phyloP scores from a whole-genome alignment of 352 stramenopile species.

The Phytopythium cucurbitacearum region DNA sequence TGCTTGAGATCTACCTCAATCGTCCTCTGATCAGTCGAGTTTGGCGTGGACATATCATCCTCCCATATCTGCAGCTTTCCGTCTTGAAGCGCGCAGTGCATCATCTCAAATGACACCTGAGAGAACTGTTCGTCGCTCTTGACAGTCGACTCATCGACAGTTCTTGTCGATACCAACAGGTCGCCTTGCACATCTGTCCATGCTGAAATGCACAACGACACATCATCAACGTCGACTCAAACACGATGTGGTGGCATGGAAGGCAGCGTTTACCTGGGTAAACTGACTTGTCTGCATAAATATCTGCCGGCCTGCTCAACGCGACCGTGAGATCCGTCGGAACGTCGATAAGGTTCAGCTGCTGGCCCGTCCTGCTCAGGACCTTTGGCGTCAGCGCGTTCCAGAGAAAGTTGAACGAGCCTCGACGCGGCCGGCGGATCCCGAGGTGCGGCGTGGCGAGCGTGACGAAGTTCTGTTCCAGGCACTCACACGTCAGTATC shows the following conservation, averaged over 20 bases:
- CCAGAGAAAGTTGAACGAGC: slow-evolving; percentile 56
- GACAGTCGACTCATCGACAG: not conserved
- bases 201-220: slow-evolving; percentile 12
- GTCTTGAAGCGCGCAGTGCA: slow-evolving; percentile 26
- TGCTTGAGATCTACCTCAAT: slow-evolving; percentile 34
- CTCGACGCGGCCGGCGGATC: slow-evolving; percentile 55
- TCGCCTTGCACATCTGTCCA: slow-evolving; percentile 22
- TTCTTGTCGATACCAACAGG: slow-evolving; percentile 16
- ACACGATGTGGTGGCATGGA: not conserved
- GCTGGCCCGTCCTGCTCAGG: slow-evolving; percentile 62
- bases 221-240: not conserved
- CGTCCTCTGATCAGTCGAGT: slow-evolving; percentile 4
- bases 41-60: not conserved
- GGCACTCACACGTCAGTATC: slow-evolving; percentile 2
- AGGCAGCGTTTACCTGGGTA: slow-evolving; percentile 15
- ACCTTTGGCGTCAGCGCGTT: slow-evolving; percentile 65
- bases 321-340: slow-evolving; percentile 38
- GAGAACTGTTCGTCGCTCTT: no score
- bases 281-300: slow-evolving; percentile 18
- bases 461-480: slow-evolving; percentile 73
- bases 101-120: slow-evolving; percentile 26
- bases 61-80: slow-evolving; percentile 33
- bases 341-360: slow-evolving; percentile 55
- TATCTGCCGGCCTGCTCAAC: slow-evolving; percentile 25
- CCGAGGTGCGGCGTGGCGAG: slow-evolving; percentile 75